These are phyloP conservation scores for Colletotrichum zoysiae DNA, from an alignment of 2,329 filamentous ascomycete genomes.

Conservation along the genomic window DNA sequence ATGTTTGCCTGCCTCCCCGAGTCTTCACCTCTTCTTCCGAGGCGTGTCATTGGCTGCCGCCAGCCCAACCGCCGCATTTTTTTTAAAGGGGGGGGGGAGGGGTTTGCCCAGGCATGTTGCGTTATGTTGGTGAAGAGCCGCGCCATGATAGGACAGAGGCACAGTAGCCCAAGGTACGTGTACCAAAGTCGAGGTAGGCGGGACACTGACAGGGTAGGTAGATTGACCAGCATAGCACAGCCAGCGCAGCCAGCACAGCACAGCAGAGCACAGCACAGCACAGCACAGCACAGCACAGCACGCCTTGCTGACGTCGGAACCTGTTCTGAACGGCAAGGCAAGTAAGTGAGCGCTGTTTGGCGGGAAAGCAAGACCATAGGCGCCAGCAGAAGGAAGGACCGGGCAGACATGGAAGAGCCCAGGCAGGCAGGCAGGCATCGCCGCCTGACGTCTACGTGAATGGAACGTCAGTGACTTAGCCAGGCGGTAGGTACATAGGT, in stretches of 20 bases:
- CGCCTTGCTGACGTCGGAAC: constrained; percentile 9
- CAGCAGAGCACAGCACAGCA: too few relatives aligned
- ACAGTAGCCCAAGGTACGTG: constrained; percentile 7
- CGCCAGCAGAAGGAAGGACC: constrained; percentile 2
- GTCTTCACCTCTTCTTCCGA: constrained; percentile 36
- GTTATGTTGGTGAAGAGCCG: constrained; percentile 11
- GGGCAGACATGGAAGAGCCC: constrained; percentile 28
- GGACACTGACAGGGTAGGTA: constrained; percentile 10
- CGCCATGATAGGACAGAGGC: constrained; percentile 31
- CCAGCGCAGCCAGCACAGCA: too few relatives aligned
- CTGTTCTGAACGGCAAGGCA: constrained; percentile 12
- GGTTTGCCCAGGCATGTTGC: constrained; percentile 6
- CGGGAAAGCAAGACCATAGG: background rate
- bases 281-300: too few relatives aligned
- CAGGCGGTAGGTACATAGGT: constrained; percentile 4
- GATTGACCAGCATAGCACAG: background rate
- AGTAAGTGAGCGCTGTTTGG: constrained; percentile 22
- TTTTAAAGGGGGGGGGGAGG: background rate
- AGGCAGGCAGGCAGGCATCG: constrained; percentile 38
- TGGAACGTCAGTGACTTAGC: constrained; percentile 35
- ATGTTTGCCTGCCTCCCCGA: constrained; percentile 28
- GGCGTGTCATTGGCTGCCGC: constrained; percentile 42
- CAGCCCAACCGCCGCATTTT: constrained; percentile 26
- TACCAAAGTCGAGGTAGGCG: background rate
- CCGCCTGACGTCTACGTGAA: constrained; percentile 36